Conservation (phyloP, 495 filamentous ascomycete species). For the Cercophora newfieldiana region DNA sequence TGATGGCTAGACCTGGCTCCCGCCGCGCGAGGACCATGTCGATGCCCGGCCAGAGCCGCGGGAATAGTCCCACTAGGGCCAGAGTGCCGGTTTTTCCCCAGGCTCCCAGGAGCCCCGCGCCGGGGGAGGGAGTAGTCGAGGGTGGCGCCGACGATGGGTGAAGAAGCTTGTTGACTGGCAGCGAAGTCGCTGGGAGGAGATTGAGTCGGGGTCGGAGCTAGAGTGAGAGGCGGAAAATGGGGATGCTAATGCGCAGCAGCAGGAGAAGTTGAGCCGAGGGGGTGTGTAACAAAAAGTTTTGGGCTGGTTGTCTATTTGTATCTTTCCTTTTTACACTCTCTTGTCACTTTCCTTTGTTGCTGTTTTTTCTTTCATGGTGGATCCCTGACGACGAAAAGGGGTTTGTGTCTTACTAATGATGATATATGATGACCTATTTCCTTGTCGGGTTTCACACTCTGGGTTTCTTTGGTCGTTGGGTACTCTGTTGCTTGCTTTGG, state of each 20-base stretch:
- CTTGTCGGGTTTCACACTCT: neutral
- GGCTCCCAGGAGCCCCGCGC: neutral
- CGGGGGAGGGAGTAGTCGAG: neutral
- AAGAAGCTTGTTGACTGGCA: neutral
- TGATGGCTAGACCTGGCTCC: constrained; percentile 27
- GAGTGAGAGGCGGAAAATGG: neutral
- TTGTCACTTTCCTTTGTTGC: neutral
- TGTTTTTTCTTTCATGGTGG: neutral
- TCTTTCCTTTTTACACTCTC: too few relatives aligned
- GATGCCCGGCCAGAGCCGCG: constrained; percentile 29
- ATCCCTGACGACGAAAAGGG: neutral
- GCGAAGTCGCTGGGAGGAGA: neutral
- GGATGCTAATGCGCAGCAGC: neutral
- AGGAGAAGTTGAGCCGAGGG: neutral
- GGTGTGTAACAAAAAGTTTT: neutral
- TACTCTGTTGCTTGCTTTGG: neutral
- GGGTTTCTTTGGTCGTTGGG: too few relatives aligned
- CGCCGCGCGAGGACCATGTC: constrained; percentile 34
- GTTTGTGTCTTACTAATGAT: neutral
- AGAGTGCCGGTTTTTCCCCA: neutral
- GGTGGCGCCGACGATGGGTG: neutral
- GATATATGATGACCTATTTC: neutral
- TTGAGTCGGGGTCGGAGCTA: neutral
- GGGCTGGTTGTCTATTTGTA: neutral
- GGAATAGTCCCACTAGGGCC: constrained; percentile 15